Evolutionary conservation across 306 rosid genomes (phyloP).

Genomic region (Medicago arabica): DNA sequence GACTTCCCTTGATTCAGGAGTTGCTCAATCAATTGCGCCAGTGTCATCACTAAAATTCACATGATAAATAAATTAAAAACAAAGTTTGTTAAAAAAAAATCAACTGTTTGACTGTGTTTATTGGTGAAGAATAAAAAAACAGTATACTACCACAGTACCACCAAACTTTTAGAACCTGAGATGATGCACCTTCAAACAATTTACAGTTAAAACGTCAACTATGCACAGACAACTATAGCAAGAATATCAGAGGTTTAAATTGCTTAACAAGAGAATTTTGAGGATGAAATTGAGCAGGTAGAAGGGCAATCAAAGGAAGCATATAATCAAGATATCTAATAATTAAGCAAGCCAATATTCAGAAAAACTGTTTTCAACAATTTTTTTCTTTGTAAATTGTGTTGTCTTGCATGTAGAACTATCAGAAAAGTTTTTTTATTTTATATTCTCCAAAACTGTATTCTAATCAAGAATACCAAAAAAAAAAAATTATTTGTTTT

Average conservation of each 20-base stretch:
- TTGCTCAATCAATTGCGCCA: slow-evolving; percentile 70
- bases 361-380: neutral
- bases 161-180: slow-evolving; percentile 1
- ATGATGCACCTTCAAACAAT: slow-evolving; percentile 11
- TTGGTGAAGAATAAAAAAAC: neutral
- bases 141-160: neutral
- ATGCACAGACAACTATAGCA: slow-evolving; percentile 13
- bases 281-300: slow-evolving; percentile 19
- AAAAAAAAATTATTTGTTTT: too few species aligned
- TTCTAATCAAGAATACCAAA: too few species aligned
- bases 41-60: slow-evolving; percentile 67
- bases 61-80: neutral
- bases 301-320: slow-evolving; percentile 10
- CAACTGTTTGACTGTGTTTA: slow-evolving; percentile 23
- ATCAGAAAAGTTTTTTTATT: too few species aligned
- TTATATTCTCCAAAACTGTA: too few species aligned
- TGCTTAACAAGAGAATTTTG: slow-evolving; percentile 7
- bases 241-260: neutral
- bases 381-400: too few species aligned
- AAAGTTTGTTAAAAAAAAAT: slow-evolving; percentile 25
- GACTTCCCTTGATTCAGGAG: slow-evolving; percentile 64
- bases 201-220: slow-evolving; percentile 6
- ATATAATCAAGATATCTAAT: slow-evolving; percentile 15
- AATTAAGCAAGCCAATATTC: slow-evolving; percentile 22
- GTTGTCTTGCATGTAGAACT: neutral